Conservation (phyloP, 164 flowering plant species). For the Annona cherimola region DNA sequence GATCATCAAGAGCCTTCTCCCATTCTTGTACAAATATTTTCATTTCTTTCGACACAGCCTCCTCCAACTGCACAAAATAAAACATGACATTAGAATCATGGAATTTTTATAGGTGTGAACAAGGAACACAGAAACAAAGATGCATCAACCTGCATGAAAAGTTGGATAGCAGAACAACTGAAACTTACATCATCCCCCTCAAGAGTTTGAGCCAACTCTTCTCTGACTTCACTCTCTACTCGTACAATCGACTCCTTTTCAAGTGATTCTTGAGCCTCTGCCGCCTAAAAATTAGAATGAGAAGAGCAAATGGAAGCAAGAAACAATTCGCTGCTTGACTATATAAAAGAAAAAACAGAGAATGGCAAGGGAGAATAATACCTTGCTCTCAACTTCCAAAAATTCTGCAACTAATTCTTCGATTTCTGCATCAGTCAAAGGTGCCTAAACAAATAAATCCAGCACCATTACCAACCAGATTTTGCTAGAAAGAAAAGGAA, state of each 20-base stretch:
- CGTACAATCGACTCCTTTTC: slow-evolving; percentile 81
- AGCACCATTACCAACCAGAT: not conserved
- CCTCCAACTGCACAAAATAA: slow-evolving; percentile 53
- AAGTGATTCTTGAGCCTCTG: slow-evolving; percentile 98
- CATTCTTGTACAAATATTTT: slow-evolving; percentile 60
- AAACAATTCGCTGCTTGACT: not conserved
- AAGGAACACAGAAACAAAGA: not conserved
- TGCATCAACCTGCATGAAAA: too few species aligned
- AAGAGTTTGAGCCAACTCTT: slow-evolving; percentile 63
- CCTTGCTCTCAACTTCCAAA: slow-evolving; percentile 94
- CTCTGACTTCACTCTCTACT: slow-evolving; percentile 83
- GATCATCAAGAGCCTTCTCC: slow-evolving; percentile 78
- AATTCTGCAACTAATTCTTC: slow-evolving; percentile 80
- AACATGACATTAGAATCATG: slow-evolving; percentile 13
- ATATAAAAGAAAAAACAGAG: not conserved
- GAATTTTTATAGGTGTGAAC: not conserved
- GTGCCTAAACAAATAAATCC: slow-evolving; percentile 43
- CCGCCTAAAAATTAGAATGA: slow-evolving; percentile 72
- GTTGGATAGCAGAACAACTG: not conserved
- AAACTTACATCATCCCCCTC: slow-evolving; percentile 67
- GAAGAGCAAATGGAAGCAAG: slow-evolving; percentile 15
- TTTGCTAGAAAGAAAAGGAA: not conserved
- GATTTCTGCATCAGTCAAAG: slow-evolving; percentile 73
- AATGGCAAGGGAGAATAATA: slow-evolving; percentile 22
- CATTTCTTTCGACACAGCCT: slow-evolving; percentile 80